phyloP scores from a whole-genome alignment of 345 rosid genomes.

The Luvunga scandens region DNA sequence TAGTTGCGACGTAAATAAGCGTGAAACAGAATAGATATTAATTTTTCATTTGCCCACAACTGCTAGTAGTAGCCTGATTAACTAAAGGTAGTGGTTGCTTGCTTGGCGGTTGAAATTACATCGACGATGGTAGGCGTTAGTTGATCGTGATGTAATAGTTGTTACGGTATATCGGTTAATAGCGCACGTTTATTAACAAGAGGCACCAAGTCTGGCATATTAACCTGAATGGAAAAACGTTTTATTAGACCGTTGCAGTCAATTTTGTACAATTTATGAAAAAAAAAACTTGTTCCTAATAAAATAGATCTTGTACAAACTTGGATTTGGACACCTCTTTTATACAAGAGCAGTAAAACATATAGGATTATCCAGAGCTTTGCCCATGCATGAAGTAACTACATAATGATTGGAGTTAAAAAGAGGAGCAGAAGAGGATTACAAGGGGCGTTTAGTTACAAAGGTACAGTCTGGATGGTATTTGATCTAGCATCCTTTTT shows the following conservation, averaged over 20 bases:
- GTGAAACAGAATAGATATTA: too few species aligned
- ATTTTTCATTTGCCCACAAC: too few species aligned
- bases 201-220: too few species aligned
- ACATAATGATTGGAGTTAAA: not conserved
- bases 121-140: too few species aligned
- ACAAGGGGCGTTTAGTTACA: constrained; percentile 13
- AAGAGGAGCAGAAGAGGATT: not conserved
- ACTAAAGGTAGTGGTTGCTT: too few species aligned
- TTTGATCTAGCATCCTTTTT: constrained; percentile 20
- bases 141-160: too few species aligned
- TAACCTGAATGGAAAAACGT: not conserved
- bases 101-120: too few species aligned
- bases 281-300: not conserved
- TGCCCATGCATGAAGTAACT: not conserved
- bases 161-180: too few species aligned
- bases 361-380: not conserved
- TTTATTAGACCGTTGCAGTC: not conserved
- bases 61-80: too few species aligned
- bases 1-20: too few species aligned
- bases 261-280: not conserved
- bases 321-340: not conserved
- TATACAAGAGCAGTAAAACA: not conserved
- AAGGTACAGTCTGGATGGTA: constrained; percentile 34
- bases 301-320: not conserved
- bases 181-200: too few species aligned